phyloP scores from a whole-genome alignment of 1,284 basidiomycete genomes.

The Tylopilus sp. region DNA sequence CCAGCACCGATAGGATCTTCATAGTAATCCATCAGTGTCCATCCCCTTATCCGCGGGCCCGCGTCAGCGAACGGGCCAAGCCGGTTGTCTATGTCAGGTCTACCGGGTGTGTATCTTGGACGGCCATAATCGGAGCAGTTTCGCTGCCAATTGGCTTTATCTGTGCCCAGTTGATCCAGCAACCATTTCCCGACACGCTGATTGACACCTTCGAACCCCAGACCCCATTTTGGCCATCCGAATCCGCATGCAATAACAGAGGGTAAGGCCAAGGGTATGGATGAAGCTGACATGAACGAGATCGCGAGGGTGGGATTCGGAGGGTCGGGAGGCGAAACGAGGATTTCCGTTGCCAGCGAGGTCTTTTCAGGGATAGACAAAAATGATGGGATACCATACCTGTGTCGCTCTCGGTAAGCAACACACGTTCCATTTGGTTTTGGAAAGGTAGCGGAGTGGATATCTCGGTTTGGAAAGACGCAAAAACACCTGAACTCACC shows the following conservation, averaged over 20 bases:
- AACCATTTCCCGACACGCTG: constrained; percentile 77
- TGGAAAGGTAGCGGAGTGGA: no score
- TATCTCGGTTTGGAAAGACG: constrained; percentile 4
- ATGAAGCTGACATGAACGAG: constrained; percentile 83
- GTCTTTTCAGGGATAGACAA: constrained; percentile 85
- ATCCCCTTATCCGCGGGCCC: constrained; percentile 56
- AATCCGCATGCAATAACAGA: constrained; percentile 82
- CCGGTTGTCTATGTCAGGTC: not conserved
- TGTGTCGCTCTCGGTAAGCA: constrained; percentile 40
- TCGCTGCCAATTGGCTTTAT: not conserved
- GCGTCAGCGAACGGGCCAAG: not conserved
- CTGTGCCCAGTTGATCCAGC: constrained; percentile 58
- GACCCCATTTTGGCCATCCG: constrained; percentile 77
- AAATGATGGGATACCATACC: constrained; percentile 84
- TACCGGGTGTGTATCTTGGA: not conserved
- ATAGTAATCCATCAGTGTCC: constrained; percentile 81
- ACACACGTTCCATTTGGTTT: not conserved
- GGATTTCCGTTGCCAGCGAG: constrained; percentile 61
- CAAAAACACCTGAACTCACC: constrained; percentile 59
- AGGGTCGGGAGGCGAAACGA: constrained; percentile 56
- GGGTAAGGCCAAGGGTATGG: constrained; percentile 84
- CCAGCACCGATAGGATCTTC: constrained; percentile 60
- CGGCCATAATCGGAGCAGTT: not conserved
- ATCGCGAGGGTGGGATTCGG: constrained; percentile 68
- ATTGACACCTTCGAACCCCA: constrained; percentile 89